Evolutionary conservation across 805 yeast genomes (phyloP), one percentile per base, ranked within the genome.

Genomic region (Clavispora santaluciae): DNA sequence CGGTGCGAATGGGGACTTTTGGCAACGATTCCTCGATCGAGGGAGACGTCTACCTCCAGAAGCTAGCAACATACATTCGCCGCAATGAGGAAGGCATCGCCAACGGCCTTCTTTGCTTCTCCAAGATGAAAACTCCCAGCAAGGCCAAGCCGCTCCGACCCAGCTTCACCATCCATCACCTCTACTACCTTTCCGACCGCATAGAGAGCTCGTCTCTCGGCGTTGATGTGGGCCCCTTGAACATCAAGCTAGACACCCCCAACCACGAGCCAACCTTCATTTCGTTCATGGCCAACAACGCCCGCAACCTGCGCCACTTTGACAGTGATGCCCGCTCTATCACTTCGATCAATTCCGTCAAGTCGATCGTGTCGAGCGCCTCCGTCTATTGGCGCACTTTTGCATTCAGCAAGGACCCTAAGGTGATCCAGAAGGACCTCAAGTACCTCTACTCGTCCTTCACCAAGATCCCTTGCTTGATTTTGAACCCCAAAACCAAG

Each of bases 381-480:
- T 64, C 70, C 1, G 61, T 61, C 4, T 69, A 67, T 46, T 68
- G 71, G 71, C 54, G 68, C 44, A 53, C 62, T 29, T 59, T 62
- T 29, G 59, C 64, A 7, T 55, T 59, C 37, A 57, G 58, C 38
- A 60, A 64, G 31, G 74, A 71, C 39, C 70, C 73, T 5, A 75
- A 71, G 41, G 65, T 68, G 8, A 59, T 66, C 29, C 72, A 65
- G 29, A 76, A 72, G 47, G 82, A 78, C 48, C 58, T 78, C 35
- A 73, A 69, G 48, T 81, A 81, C 57, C 55, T 81, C 22, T 76
- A 78, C 54, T 72, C 81, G 13, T 79, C 83, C 4, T 81, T 81
- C 57, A 76, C 84, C 3, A 80, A 80, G 47, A 63, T 81, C 21
- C 86, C 87, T 0, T 79, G 86, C 54, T 65, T 81, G 38, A 62